These are phyloP conservation scores for Dalechampia spathulata DNA, from an alignment of 441 rosid species.

Conservation along the genomic window DNA sequence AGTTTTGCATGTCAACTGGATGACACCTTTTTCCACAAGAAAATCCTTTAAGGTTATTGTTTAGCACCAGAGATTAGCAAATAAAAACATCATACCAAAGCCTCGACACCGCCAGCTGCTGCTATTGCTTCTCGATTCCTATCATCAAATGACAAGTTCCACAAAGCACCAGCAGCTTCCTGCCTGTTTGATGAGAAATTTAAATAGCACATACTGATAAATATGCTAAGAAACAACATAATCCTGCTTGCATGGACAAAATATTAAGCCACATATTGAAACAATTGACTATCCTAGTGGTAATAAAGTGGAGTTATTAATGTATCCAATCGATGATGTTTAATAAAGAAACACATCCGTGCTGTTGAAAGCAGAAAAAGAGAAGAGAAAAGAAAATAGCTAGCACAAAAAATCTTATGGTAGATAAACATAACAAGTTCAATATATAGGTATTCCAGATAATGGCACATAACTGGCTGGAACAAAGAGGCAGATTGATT, in stretches of 20 bases:
- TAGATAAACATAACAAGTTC: not conserved
- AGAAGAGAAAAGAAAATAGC: not conserved
- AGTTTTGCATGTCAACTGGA: not conserved
- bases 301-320: not conserved
- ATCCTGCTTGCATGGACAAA: conserved; percentile 3
- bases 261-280: not conserved
- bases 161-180: conserved; percentile 97
- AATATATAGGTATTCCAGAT: not conserved
- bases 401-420: not conserved
- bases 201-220: conserved; percentile 9
- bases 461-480: not conserved
- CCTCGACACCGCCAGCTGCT: conserved; percentile 92
- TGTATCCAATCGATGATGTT: not conserved
- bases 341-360: not conserved
- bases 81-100: conserved; percentile 58
- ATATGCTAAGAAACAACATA: not conserved
- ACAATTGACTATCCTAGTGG: not conserved
- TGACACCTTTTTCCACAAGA: not conserved
- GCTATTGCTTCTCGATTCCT: conserved; percentile 96
- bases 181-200: conserved; percentile 46
- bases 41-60: not conserved
- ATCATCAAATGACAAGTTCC: conserved; percentile 94
- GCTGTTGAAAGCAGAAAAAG: not conserved
- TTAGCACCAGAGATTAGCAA: not conserved
- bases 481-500: not conserved